Evolutionary conservation across 441 rosid species (phyloP).

Genomic region (Populus hybrid): DNA sequence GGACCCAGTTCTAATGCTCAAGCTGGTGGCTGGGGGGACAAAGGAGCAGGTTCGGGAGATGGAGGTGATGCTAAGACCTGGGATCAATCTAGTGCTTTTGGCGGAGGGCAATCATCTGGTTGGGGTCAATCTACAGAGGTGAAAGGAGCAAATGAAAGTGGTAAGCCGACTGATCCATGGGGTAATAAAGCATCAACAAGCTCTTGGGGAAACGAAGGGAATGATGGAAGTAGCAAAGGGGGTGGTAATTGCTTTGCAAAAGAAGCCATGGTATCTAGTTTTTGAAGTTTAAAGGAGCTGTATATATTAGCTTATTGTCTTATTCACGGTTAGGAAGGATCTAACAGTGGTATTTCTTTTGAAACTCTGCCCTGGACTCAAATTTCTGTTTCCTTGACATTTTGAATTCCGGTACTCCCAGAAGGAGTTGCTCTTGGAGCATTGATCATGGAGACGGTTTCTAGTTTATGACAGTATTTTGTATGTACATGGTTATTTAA

Average conservation of each 20-base stretch:
- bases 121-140: constrained; percentile 20
- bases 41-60: constrained; percentile 25
- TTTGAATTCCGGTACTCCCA: neutral
- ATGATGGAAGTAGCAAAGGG: constrained; percentile 28
- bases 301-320: neutral
- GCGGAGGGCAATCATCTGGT: constrained; percentile 22
- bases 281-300: neutral
- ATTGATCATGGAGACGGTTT: neutral
- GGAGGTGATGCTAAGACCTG: constrained; percentile 20
- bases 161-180: constrained; percentile 25
- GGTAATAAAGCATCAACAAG: constrained; percentile 12
- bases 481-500: neutral
- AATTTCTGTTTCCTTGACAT: neutral
- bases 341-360: neutral
- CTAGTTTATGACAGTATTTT: neutral
- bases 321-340: neutral
- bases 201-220: constrained; percentile 34
- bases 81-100: constrained; percentile 18
- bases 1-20: constrained; percentile 8
- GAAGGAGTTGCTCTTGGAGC: neutral
- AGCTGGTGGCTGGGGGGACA: constrained; percentile 23
- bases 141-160: constrained; percentile 17
- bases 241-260: constrained; percentile 28
- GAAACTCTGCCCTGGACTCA: neutral
- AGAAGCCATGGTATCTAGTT: neutral